Percentiles rank a stretch among this genome's conserved stretches.
Evolutionary conservation across 805 yeast genomes (phyloP).

Genomic region (Metschnikowia borealis): DNA sequence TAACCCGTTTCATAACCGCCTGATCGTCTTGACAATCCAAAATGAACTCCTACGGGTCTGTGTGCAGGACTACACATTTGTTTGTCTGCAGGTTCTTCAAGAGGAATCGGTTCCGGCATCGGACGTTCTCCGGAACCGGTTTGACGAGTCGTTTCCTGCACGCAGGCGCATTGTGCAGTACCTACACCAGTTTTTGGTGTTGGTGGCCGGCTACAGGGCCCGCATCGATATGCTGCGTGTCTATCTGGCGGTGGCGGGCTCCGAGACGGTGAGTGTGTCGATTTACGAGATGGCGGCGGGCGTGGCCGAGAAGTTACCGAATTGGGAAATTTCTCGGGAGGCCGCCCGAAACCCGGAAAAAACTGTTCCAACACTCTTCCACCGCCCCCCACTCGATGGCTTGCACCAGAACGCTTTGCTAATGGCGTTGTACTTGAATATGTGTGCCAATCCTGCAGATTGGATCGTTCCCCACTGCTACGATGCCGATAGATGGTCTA

Average conservation of each 20-base stretch:
- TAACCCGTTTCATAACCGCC: constrained; percentile 28
- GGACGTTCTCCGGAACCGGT: constrained; percentile 21
- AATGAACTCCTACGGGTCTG: constrained; percentile 28
- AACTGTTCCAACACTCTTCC: no score
- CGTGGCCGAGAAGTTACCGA: neutral
- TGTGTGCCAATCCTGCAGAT: constrained; percentile 20
- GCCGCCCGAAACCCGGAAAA: no score
- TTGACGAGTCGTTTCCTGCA: constrained; percentile 16
- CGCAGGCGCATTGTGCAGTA: constrained; percentile 21
- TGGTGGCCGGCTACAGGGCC: constrained; percentile 13
- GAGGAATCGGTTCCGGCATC: constrained; percentile 17
- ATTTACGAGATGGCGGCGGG: neutral
- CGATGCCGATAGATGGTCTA: constrained; percentile 14
- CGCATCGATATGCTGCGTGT: constrained; percentile 1
- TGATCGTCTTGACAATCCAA: constrained; percentile 29
- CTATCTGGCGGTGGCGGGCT: neutral
- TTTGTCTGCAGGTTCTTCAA: constrained; percentile 24
- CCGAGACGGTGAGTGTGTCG: neutral
- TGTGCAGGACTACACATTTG: constrained; percentile 30
- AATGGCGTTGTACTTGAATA: constrained; percentile 25
- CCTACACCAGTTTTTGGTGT: constrained; percentile 24
- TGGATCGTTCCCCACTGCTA: constrained; percentile 26
- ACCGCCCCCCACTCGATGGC: constrained; percentile 7
- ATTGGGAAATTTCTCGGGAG: neutral
- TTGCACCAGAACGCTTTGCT: constrained; percentile 28